phyloP scores from a whole-genome alignment of 306 rosid species.

The Vigna unguiculata region DNA sequence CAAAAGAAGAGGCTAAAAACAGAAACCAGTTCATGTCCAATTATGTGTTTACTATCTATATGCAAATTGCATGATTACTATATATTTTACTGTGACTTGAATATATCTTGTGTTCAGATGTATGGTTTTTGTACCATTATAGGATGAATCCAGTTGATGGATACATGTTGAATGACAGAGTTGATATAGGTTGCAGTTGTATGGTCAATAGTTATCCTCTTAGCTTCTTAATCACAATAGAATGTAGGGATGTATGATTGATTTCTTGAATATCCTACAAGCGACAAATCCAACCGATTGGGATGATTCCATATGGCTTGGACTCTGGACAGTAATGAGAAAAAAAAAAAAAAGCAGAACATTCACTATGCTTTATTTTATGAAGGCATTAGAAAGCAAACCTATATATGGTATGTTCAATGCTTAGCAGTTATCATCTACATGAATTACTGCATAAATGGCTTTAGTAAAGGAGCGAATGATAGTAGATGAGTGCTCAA shows the following conservation, averaged over 20 bases:
- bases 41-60: neutral
- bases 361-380: neutral
- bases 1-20: neutral
- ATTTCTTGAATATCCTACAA: neutral
- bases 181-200: neutral
- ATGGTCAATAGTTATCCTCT: neutral
- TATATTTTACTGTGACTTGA: neutral
- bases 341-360: neutral
- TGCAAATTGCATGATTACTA: neutral
- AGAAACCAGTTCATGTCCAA: neutral
- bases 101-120: neutral
- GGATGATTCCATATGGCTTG: neutral
- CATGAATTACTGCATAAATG: neutral
- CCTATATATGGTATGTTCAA: neutral
- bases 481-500: constrained; percentile 14
- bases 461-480: neutral
- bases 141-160: constrained; percentile 8
- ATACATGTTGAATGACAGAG: neutral
- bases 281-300: neutral
- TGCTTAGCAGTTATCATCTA: constrained; percentile 8
- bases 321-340: neutral
- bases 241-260: neutral
- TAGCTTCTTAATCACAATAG: neutral
- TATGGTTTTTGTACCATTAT: neutral
- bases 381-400: neutral